Percentiles rank a stretch among this genome's conserved stretches.
These are phyloP conservation scores for Allium fistulosum DNA, from an alignment of 106 monocot genomes.

Conservation along the genomic window DNA sequence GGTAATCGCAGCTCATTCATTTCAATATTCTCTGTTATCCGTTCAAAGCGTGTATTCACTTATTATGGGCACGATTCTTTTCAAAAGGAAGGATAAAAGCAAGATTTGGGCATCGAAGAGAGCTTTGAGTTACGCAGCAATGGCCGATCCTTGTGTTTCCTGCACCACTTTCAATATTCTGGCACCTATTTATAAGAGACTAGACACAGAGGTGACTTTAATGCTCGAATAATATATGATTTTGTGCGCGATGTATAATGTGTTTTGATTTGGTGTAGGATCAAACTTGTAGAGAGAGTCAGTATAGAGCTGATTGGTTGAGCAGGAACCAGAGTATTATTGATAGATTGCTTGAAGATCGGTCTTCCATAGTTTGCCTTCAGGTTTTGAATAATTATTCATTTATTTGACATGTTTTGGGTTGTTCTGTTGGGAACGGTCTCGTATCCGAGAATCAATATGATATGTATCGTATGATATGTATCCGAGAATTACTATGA, in stretches of 20 bases:
- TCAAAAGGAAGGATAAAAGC: conserved; percentile 7
- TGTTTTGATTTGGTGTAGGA: conserved; percentile 25
- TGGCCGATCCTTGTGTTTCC: conserved; percentile 26
- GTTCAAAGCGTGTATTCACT: no score
- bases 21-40: no score
- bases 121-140: background rate
- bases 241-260: background rate
- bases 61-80: no score
- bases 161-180: conserved; percentile 48
- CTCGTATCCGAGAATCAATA: no score
- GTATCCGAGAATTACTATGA: no score
- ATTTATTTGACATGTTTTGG: background rate
- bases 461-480: no score
- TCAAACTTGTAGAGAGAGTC: conserved; percentile 76
- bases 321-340: conserved; percentile 78
- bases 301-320: conserved; percentile 65
- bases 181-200: conserved; percentile 38
- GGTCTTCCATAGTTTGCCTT: conserved; percentile 86
- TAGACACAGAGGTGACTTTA: conserved; percentile 24
- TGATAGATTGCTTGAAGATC: conserved; percentile 55
- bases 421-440: background rate
- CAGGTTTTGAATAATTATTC: conserved; percentile 36
- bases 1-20: no score
- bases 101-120: conserved; percentile 7
- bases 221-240: background rate